These are phyloP conservation scores for Cladosporium halotolerans DNA, from an alignment of 2,329 filamentous ascomycete genomes.

Conservation along the genomic window DNA sequence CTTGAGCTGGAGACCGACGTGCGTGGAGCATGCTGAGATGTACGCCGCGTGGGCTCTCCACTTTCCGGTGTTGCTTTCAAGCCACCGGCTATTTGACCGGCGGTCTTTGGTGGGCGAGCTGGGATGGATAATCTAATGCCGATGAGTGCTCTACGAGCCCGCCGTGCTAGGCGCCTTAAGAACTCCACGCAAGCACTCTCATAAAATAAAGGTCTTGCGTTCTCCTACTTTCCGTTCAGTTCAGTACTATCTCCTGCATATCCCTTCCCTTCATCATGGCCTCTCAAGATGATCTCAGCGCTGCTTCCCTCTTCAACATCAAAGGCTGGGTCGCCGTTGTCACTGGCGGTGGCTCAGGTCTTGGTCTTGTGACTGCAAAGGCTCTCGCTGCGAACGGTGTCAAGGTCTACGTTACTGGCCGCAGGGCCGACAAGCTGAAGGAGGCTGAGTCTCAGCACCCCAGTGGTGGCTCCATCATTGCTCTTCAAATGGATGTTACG, in stretches of 20 bases:
- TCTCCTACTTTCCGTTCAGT: neutral
- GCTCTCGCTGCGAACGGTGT: constrained; percentile 44
- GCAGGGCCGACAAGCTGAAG: constrained; percentile 41
- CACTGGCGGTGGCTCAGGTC: constrained; percentile 42
- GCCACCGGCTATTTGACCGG: neutral
- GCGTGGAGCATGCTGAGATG: constrained; percentile 6
- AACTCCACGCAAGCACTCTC: too few species aligned
- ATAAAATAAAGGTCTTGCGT: neutral
- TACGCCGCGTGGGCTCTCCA: neutral
- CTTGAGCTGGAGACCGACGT: neutral
- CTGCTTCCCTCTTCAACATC: constrained; percentile 32
- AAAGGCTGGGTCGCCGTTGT: constrained; percentile 38
- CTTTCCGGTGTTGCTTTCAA: neutral
- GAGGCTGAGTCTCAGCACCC: constrained; percentile 38
- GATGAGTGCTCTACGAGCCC: neutral
- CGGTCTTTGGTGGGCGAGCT: neutral
- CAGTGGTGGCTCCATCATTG: constrained; percentile 50
- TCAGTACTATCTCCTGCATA: neutral
- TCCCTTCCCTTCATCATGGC: constrained; percentile 1
- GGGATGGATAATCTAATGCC: neutral
- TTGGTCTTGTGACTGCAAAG: constrained; percentile 44
- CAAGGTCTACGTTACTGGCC: constrained; percentile 43
- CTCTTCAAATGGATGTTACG: constrained; percentile 28
- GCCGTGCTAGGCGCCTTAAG: too few species aligned
- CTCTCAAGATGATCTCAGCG: constrained; percentile 15